Conservation (phyloP, 345 rosid genomes). For the Populus alba region DNA sequence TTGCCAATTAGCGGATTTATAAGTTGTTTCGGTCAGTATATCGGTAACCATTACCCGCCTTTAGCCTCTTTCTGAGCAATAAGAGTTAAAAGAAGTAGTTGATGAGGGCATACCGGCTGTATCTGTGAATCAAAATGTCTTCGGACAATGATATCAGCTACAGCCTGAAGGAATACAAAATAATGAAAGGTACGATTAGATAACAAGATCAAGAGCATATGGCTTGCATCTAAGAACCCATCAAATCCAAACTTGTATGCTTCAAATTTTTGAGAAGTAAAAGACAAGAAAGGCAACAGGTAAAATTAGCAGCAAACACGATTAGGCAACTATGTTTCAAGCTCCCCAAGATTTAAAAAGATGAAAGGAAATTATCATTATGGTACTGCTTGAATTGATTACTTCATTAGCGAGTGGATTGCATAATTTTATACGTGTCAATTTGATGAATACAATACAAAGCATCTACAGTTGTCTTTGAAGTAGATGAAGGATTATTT, state of each 20-base stretch:
- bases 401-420: background rate
- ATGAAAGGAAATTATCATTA: background rate
- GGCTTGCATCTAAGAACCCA: background rate
- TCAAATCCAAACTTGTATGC: background rate
- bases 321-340: background rate
- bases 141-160: slow-evolving; percentile 62
- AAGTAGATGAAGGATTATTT: background rate
- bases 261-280: background rate
- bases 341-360: background rate
- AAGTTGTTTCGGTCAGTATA: background rate
- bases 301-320: background rate
- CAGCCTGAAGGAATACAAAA: slow-evolving; percentile 57
- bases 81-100: background rate
- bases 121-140: slow-evolving; percentile 62
- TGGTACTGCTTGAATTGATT: background rate
- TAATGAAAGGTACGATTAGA: background rate
- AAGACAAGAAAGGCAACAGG: background rate
- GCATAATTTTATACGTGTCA: background rate
- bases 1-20: background rate
- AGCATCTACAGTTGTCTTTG: background rate
- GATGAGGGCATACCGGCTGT: slow-evolving; percentile 57
- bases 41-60: background rate
- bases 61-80: background rate
- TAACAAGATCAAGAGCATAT: background rate
- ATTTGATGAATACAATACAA: background rate